phyloP scores from a whole-genome alignment of 2,329 filamentous ascomycete genomes.

The Colletotrichum sp. region DNA sequence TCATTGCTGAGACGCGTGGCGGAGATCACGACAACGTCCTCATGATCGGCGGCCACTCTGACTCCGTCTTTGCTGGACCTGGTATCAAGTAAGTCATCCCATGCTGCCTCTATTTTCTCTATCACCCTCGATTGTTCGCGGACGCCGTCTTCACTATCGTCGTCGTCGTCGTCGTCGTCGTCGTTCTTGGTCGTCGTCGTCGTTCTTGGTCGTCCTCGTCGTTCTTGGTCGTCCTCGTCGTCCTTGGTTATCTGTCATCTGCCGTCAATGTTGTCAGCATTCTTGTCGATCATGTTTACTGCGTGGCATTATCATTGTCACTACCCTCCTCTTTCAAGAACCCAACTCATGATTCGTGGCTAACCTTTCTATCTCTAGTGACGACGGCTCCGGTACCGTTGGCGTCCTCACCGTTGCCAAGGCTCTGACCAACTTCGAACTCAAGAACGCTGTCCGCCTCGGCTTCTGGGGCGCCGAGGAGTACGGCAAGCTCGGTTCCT shows the following conservation, averaged over 20 bases:
- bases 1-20: conserved; percentile 53
- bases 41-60: conserved; percentile 51
- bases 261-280: too few relatives aligned
- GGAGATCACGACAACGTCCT: conserved; percentile 55
- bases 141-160: too few relatives aligned
- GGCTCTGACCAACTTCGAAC: conserved; percentile 44
- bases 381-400: conserved; percentile 62
- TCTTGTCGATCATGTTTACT: too few relatives aligned
- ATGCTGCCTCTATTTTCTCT: background rate
- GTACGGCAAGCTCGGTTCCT: conserved; percentile 54
- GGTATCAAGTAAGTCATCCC: conserved; percentile 57
- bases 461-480: conserved; percentile 60
- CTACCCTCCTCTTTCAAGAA: too few relatives aligned
- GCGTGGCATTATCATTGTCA: too few relatives aligned
- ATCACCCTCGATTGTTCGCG: too few relatives aligned
- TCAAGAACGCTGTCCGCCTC: conserved; percentile 55
- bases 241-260: too few relatives aligned
- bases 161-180: too few relatives aligned
- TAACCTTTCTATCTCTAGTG: conserved; percentile 31
- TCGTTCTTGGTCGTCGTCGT: too few relatives aligned
- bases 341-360: too few relatives aligned
- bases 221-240: too few relatives aligned
- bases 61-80: conserved; percentile 53
- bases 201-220: too few relatives aligned
- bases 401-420: conserved; percentile 51